Evolutionary conservation across 768 basidiomycete genomes (phyloP), one percentile per base, ranked within the genome.

Genomic region (Tricholoma saponaceum): DNA sequence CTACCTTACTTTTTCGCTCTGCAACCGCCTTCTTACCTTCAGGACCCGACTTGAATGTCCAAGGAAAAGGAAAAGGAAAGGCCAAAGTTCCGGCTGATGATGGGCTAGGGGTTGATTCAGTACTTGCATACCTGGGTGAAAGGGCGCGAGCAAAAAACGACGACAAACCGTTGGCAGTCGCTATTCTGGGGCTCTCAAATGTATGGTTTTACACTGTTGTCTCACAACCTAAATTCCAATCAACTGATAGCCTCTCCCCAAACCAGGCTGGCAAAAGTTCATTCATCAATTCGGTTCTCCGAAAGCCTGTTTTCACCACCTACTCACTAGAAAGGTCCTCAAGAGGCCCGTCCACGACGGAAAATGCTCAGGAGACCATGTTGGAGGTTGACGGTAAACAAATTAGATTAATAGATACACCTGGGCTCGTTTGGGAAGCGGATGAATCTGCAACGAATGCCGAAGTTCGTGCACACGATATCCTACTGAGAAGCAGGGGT

Each of bases 131-230:
- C 50, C 75, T 94, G 5, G 69, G 71, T 9, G 66, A 73, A 37
- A 76, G 77, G 72, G 79, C 83, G 2, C 65, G 72, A 47, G 72
- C 77, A 57, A 84, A 84, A 63, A 65, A 72, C 12, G 71, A 72
- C 3, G 76, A 79, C 12, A 74, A 76, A 54, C 80, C 82, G 1
- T 72, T 95, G 10, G 74, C 78, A 23, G 84, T 93, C 52, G 91
- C 90, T 32, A 82, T 96, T 18, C 85, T 91, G 58, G 95, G 95
- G n/a, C 71, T 90, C 23, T 82, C 90, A 0, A 94, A 93, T 66
- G 93, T 92, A 65, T 59, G 87, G 71, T 33, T 56, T 54, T 44
- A 60, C 54, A 53, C 18, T 39, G 37, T 46, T 13, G 51, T 57
- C 14, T 14, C 6, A 16, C 55, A 52, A 52, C 25, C 30, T 26